Percentiles rank a stretch among this genome's conserved stretches.
phyloP scores from a whole-genome alignment of 305 asterid species.

The Fraxinus greggii region DNA sequence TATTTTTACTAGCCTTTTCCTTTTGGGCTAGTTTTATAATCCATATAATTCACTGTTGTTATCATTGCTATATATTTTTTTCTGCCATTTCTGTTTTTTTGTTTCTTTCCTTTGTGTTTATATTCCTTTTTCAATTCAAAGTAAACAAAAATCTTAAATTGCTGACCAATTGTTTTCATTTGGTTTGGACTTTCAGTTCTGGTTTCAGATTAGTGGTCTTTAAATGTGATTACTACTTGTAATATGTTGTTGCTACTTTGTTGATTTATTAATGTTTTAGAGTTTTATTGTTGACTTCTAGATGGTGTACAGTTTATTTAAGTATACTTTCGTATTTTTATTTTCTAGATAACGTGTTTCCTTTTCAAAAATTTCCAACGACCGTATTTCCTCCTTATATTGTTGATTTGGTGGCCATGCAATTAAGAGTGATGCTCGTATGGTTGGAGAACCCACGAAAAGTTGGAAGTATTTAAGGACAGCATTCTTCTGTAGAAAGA shows the following conservation, averaged over 20 bases:
- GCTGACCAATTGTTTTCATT: neutral
- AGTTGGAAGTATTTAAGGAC: neutral
- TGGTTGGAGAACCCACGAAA: constrained; percentile 4
- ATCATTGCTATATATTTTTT: neutral
- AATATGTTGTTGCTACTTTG: neutral
- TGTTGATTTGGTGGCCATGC: constrained; percentile 15
- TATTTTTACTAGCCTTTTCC: neutral
- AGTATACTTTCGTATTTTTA: neutral
- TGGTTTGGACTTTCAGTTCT: neutral
- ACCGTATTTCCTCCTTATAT: neutral
- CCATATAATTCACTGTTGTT: neutral
- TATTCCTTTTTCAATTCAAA: neutral
- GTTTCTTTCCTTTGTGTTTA: neutral
- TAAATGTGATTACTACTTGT: neutral
- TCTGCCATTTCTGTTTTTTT: neutral
- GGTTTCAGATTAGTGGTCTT: neutral
- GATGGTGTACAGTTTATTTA: neutral
- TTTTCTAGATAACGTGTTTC: neutral
- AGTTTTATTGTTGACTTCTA: neutral
- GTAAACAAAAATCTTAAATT: neutral
- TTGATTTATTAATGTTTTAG: neutral
- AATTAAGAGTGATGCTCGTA: neutral
- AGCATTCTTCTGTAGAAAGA: constrained; percentile 4
- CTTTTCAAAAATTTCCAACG: neutral
- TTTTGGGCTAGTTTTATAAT: neutral